phyloP scores from a whole-genome alignment of 768 basidiomycete genomes.

The Tulasnella sp. region DNA sequence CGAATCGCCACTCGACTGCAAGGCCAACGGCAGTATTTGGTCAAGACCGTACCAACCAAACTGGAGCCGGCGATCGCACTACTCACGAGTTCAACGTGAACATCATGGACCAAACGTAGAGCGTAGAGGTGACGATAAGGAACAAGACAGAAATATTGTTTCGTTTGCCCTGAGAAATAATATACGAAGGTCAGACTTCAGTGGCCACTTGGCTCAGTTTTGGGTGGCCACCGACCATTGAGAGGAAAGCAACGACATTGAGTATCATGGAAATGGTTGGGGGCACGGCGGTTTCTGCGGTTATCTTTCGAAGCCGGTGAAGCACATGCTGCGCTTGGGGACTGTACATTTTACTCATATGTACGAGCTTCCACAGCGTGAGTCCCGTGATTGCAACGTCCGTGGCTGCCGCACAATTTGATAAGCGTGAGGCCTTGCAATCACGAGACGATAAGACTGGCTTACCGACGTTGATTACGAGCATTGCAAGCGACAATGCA shows the following conservation, averaged over 20 bases:
- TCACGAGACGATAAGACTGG: background rate
- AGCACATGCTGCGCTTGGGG: background rate
- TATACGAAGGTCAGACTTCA: background rate
- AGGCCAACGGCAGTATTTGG: too few species aligned
- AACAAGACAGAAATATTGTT: background rate
- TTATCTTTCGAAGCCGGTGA: background rate
- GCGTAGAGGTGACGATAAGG: background rate
- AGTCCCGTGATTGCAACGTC: conserved; percentile 1
- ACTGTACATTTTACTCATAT: background rate
- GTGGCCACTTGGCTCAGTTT: background rate
- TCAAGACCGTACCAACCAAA: too few species aligned
- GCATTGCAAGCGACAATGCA: too few species aligned
- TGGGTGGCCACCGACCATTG: background rate
- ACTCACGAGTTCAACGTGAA: too few species aligned
- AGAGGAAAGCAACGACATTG: background rate
- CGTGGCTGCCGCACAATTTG: background rate
- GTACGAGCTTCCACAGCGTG: background rate
- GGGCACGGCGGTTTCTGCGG: conserved; percentile 1
- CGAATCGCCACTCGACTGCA: too few species aligned
- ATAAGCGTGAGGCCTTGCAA: background rate
- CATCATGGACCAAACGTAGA: background rate
- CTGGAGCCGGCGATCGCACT: too few species aligned
- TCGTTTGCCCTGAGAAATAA: background rate
- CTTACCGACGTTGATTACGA: background rate
- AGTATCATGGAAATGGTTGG: background rate